These are phyloP conservation scores for Rubia yunnanensis DNA, from an alignment of 257 asterid genomes.

Conservation along the genomic window DNA sequence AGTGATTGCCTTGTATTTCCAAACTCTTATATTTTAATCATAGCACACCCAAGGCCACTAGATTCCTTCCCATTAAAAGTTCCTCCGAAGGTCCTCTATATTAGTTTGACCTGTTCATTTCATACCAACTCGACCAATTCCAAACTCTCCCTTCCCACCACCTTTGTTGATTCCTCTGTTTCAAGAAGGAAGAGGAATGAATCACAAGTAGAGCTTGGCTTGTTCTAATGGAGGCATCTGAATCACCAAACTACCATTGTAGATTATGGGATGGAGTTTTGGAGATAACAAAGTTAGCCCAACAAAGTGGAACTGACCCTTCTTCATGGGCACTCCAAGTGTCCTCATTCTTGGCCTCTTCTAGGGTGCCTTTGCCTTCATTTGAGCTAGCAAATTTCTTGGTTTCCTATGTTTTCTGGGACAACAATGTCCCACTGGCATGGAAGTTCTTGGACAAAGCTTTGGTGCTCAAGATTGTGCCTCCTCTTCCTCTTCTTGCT, in stretches of 20 bases:
- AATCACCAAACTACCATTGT: conserved; percentile 15
- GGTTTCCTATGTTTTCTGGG: conserved; percentile 89
- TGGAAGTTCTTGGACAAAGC: conserved; percentile 95
- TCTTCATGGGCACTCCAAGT: conserved; percentile 68
- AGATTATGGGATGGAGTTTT: conserved; percentile 53
- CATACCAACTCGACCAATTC: conserved; percentile 21
- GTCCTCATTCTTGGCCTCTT: conserved; percentile 58
- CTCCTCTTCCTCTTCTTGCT: conserved; percentile 68
- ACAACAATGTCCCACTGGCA: conserved; percentile 72
- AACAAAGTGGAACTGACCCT: conserved; percentile 71
- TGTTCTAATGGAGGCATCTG: conserved; percentile 40
- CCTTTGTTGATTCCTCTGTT: background rate
- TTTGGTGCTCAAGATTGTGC: conserved; percentile 61
- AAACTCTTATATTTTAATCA: background rate
- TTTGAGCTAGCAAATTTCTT: conserved; percentile 54
- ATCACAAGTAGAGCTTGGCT: background rate
- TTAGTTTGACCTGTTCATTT: conserved; percentile 31
- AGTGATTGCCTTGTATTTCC: no score
- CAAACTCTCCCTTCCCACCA: background rate
- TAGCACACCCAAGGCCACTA: background rate
- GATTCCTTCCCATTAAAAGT: background rate
- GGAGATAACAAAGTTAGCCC: conserved; percentile 66
- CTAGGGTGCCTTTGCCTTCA: conserved; percentile 63
- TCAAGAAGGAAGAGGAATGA: conserved; percentile 20
- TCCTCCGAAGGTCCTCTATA: conserved; percentile 6